Percentiles rank a stretch among this genome's conserved stretches.
Conservation (phyloP, 352 stramenopile genomes). For the Peronospora farinosa region DNA sequence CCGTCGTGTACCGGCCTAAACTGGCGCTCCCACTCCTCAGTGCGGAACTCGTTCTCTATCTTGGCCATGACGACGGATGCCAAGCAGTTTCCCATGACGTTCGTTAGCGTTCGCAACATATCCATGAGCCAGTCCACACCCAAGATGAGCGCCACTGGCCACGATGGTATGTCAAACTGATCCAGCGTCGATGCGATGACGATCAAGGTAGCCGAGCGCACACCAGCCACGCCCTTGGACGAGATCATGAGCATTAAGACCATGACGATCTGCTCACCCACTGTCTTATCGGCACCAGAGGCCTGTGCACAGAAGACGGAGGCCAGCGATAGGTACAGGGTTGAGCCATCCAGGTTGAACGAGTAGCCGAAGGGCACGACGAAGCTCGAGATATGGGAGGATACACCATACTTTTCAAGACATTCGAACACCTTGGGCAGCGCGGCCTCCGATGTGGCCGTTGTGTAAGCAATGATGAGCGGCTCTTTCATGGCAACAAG, state of each 20-base stretch:
- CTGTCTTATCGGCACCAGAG: slow-evolving; percentile 34
- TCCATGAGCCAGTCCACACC: slow-evolving; percentile 60
- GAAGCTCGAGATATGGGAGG: slow-evolving; percentile 43
- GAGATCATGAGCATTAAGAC: slow-evolving; percentile 55
- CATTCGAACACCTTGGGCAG: slow-evolving; percentile 56
- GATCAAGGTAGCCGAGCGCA: slow-evolving; percentile 42
- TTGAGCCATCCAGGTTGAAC: slow-evolving; percentile 58
- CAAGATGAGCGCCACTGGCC: slow-evolving; percentile 50
- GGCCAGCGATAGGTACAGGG: slow-evolving; percentile 43
- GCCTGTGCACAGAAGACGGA: slow-evolving; percentile 55
- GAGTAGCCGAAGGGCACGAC: slow-evolving; percentile 61
- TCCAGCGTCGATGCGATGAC: slow-evolving; percentile 43
- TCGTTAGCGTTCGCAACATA: slow-evolving; percentile 49
- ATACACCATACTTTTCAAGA: slow-evolving; percentile 47
- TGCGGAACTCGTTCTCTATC: slow-evolving; percentile 55
- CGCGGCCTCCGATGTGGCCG: slow-evolving; percentile 46
- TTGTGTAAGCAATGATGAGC: slow-evolving; percentile 56
- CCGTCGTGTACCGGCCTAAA: neutral
- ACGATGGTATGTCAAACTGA: slow-evolving; percentile 51
- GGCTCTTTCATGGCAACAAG: slow-evolving; percentile 44
- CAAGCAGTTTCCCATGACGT: slow-evolving; percentile 52
- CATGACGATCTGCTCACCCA: slow-evolving; percentile 58
- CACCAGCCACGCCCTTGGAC: slow-evolving; percentile 48
- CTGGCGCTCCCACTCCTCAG: slow-evolving; percentile 36
- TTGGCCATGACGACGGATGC: slow-evolving; percentile 58